Base-by-base conservation (phyloP, 2,329 filamentous ascomycete genomes). In the Juglanconis juglandina region DNA sequence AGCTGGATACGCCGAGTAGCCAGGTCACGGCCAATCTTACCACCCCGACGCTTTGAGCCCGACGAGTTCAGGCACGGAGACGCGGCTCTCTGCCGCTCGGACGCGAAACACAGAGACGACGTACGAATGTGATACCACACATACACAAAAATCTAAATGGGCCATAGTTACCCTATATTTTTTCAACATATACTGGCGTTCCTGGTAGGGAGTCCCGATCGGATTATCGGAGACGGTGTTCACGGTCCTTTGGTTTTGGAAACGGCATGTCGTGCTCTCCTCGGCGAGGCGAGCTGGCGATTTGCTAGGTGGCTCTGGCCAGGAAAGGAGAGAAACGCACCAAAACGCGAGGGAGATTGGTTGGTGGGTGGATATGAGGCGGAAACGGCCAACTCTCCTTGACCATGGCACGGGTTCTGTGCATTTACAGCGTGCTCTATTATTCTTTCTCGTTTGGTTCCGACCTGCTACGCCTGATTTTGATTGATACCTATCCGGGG, bases 51-150 rank as follows among this genome's bases (percentile, higher is more conserved):
- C 42, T 53, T 62, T 48, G 44, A 53, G 32, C 55, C 61, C 47
- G 24, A 51, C 49, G 54, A 52, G 57, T 50, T 37, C 44, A 24
- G 46, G 61, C 53, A 39, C 46, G 47, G 46, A 56, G 51, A 51
- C 49, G 39, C 44, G 53, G 37, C 51, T 48, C 55, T 58, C 58
- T 48, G 39, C 59, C 59, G 58, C 58, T 53, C 59, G 54, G 65
- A 51, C 56, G 55, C 52, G 56, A 59, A 59, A 63, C 39, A 58
- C 56, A 56, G 62, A 62, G 61, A 63, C 53, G 24, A 57, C 52
- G 41, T 39, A 58, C 61, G 61, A 61, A 55, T 48, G 47, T 50
- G 58, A 54, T 51, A 61, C 48, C 55, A 63, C 24, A 51, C 56
- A 53, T 48, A 48, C 8, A 48, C 8, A 39, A 59, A 51, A 58